phyloP scores from a whole-genome alignment of 208 protist species.

The Leishmania guyanensis region DNA sequence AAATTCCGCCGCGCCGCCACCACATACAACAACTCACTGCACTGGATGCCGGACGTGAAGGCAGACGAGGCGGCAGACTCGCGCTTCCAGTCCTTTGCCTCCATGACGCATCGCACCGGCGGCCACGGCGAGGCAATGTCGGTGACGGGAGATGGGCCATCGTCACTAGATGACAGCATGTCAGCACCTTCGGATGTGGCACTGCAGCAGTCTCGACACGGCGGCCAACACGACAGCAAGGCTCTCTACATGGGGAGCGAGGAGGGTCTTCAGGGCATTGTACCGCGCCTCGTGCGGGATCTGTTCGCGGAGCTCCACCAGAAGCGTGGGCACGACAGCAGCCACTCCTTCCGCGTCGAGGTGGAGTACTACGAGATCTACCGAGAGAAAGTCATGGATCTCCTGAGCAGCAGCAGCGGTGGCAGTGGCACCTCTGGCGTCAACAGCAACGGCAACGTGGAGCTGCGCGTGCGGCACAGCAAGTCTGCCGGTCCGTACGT shows the following conservation, averaged over 20 bases:
- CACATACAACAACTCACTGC: constrained; percentile 9
- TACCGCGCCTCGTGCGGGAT: constrained; percentile 68
- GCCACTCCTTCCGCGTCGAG: constrained; percentile 81
- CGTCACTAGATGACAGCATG: constrained; percentile 9
- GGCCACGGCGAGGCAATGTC: background rate
- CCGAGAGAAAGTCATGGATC: constrained; percentile 90
- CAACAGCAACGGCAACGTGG: constrained; percentile 22
- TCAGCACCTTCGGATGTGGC: constrained; percentile 7
- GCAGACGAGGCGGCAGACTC: constrained; percentile 21
- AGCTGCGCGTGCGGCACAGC: constrained; percentile 78
- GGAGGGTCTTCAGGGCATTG: constrained; percentile 47
- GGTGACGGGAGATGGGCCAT: background rate
- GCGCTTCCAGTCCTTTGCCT: constrained; percentile 22
- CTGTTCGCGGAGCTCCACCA: constrained; percentile 62
- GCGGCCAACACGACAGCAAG: background rate
- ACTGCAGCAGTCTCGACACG: background rate
- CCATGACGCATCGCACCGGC: constrained; percentile 11
- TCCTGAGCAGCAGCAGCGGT: constrained; percentile 37
- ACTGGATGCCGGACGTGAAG: background rate
- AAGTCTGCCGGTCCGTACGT: constrained; percentile 70
- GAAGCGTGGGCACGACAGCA: constrained; percentile 58
- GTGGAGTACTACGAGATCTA: constrained; percentile 92
- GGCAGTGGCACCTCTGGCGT: background rate
- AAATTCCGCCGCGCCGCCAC: constrained; percentile 30
- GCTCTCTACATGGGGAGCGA: background rate